These are phyloP conservation scores for Aspergillus sp. DNA, from an alignment of 2,329 filamentous ascomycete species.

Conservation along the genomic window DNA sequence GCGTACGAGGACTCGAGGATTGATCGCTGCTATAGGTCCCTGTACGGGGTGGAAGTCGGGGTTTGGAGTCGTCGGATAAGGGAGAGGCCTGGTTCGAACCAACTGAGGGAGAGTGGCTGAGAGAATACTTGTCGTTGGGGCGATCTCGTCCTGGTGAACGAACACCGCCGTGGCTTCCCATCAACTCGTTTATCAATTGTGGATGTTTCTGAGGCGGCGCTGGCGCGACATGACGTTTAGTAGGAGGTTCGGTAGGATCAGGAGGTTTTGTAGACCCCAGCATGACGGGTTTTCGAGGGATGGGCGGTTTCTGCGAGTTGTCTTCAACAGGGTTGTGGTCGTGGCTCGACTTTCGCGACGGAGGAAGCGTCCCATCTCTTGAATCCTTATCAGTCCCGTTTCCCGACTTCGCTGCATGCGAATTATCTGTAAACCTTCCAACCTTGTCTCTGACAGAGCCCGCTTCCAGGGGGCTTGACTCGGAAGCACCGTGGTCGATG, in stretches of 20 bases:
- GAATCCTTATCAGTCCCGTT: constrained; percentile 8
- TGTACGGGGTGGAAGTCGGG: background rate
- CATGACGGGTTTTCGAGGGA: constrained; percentile 7
- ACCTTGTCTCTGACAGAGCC: constrained; percentile 33
- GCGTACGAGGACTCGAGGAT: constrained; percentile 8
- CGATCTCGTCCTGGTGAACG: background rate
- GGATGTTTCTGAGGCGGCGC: background rate
- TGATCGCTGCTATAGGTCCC: constrained; percentile 5
- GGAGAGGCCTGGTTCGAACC: background rate
- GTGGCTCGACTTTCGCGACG: constrained; percentile 18
- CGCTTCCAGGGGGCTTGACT: constrained; percentile 19
- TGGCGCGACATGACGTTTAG: constrained; percentile 7
- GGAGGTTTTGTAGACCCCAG: constrained; percentile 1
- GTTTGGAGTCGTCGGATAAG: background rate
- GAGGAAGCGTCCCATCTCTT: constrained; percentile 6
- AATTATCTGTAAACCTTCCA: constrained; percentile 20
- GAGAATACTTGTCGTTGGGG: background rate
- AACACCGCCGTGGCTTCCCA: too few species aligned
- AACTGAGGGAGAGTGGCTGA: background rate
- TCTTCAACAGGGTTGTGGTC: constrained; percentile 3
- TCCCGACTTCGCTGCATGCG: constrained; percentile 7
- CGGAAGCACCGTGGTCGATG: constrained; percentile 11
- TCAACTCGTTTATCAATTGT: background rate
- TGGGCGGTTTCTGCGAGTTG: constrained; percentile 2
- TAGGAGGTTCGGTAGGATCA: constrained; percentile 4